Evolutionary conservation across 345 rosid species (phyloP), one percentile per base, ranked within the genome.

Genomic region (Hypericum perforatum): DNA sequence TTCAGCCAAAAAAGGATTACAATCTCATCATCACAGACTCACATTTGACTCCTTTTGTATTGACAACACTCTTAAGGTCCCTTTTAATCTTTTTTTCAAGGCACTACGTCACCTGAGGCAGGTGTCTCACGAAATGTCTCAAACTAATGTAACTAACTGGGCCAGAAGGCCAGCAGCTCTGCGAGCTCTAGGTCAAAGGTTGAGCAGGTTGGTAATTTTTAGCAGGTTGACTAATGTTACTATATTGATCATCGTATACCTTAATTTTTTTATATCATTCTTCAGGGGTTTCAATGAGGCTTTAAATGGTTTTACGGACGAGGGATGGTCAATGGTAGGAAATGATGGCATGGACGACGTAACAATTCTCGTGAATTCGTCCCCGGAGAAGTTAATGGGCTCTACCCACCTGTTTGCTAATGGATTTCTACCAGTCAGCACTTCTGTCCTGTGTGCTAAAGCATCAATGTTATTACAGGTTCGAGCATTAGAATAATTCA

Each of bases 401-500:
- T 64, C 79, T 39, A 86, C 89, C 67, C 94, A 82, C 59, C 66
- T 97, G 9, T 94, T 84, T 55, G 51, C 73, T 14, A 84, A 84
- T 75, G 99, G 97, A 45, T 94, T 89, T 73, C 67, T 85, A 45
- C 68, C 94, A 65, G 89, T 94, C 41, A 84, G 81, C 69, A 89
- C 59, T 59, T 84, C 89, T 0, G 87, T 94, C 43, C 63, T 94
- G 58, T 89, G 99, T 16, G 99, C 99, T 41, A 89, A 85, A 62
- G 99, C 99, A 41, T 94, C 99, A 0, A 94, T 94, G 99, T 95
- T 94, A 45, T 77, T 94, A 66, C 97, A 89, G 95, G 99, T 86
- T 5, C n/a, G 70, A 39, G 38, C 65, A 11, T 58, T 11, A 40
- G 37, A 15, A 38, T 53, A 36, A 52, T 37, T 44, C 13, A 2